Percentiles rank a stretch among this genome's conserved stretches.
Evolutionary conservation across 495 filamentous ascomycete species (phyloP).

Genomic region (Trichocladium uniseriatum): DNA sequence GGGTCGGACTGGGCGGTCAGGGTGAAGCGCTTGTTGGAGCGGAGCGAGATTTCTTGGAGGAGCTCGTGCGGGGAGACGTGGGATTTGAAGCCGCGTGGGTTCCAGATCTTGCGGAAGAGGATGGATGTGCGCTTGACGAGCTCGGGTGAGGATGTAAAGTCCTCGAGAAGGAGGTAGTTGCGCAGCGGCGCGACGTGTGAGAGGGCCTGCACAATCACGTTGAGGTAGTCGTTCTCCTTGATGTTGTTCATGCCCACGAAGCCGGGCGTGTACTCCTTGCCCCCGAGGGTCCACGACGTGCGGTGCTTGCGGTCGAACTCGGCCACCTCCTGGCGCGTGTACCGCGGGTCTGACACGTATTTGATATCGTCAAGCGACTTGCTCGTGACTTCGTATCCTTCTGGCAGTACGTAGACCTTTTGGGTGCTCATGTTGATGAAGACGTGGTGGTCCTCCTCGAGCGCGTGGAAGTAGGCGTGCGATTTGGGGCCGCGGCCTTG

Average conservation of each 20-base stretch:
- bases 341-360: constrained; percentile 90
- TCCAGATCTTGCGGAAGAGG: constrained; percentile 95
- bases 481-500: constrained; percentile 90
- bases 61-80: constrained; percentile 98
- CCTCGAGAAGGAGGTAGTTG: constrained; percentile 86
- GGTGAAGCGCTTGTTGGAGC: constrained; percentile 85
- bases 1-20: constrained; percentile 89
- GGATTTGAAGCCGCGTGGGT: constrained; percentile 88
- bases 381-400: constrained; percentile 94
- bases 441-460: constrained; percentile 91
- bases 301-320: constrained; percentile 71
- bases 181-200: constrained; percentile 84
- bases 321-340: constrained; percentile 65
- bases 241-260: constrained; percentile 99
- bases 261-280: constrained; percentile 78
- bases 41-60: constrained; percentile 84
- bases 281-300: constrained; percentile 66
- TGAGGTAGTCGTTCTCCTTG: constrained; percentile 98
- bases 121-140: constrained; percentile 74
- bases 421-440: constrained; percentile 95
- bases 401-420: constrained; percentile 90
- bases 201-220: constrained; percentile 89
- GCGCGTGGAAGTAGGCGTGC: constrained; percentile 94
- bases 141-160: constrained; percentile 48
- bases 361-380: constrained; percentile 98